Evolutionary conservation across 257 asterid species (phyloP), one percentile per base, ranked within the genome.

Genomic region (Primulina huaijiensis): DNA sequence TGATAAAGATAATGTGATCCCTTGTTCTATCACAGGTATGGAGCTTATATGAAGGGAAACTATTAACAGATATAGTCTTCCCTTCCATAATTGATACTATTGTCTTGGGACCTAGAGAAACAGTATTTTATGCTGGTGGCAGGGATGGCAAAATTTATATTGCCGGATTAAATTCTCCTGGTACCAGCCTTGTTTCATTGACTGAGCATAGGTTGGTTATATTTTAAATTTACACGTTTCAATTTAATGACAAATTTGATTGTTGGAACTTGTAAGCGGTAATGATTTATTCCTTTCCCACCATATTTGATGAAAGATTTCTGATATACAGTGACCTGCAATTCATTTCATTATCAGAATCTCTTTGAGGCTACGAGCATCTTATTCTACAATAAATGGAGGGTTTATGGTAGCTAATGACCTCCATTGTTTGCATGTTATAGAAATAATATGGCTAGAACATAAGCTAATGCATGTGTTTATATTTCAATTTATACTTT

Each of bases 131-230:
- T 82, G 99, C 99, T 8, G 96, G 97, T 80, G 88, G 95, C 64
- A 85, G 94, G 81, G 97, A 92, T 83, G 98, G 98, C 60, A 92
- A 86, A 76, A 89, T 91, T 81, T 88, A 91, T 78, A 84, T 88
- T 61, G 96, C 82, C 40, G 88, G 87, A 72, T 77, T 94, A 72
- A 82, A 83, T 85, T 88, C 90, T 73, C 85, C 80, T 55, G 82
- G 64, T 20, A 69, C 79, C 73, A 82, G 70, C 56, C 84, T 87
- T 35, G 97, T 90, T 63, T 75, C 91, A 67, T 71, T 87, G 25
- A 85, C 93, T 60, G 95, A 89, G 78, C 98, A 89, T 76, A 86
- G 96, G 98, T 91, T 68, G 57, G 75, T 58, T 43, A 43, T 43
- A 43, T 43, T 23, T 43, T 6, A 11, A 8, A 38, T 38, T 38